Conservation (phyloP, 768 basidiomycete genomes). For the Postia placenta region DNA sequence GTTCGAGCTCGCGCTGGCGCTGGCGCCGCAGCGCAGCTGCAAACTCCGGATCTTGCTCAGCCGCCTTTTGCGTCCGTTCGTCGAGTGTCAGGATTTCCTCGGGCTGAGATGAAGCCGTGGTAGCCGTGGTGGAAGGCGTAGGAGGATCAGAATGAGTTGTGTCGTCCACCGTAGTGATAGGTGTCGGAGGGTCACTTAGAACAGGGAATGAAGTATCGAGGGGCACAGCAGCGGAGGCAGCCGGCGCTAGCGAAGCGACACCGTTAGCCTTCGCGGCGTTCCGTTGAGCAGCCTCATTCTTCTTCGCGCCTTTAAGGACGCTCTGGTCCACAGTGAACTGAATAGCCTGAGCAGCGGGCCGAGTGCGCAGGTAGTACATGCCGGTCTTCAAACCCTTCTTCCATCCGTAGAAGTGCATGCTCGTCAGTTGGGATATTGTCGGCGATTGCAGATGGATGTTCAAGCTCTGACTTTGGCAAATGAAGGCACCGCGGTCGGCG, state of each 20-base stretch:
- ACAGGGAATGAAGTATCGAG: no score
- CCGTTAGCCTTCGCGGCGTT: constrained; percentile 1
- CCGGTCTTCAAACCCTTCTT: constrained; percentile 99
- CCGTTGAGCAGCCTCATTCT: constrained; percentile 8
- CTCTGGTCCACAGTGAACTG: constrained; percentile 94
- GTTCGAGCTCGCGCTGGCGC: constrained; percentile 69
- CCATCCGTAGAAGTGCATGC: constrained; percentile 99
- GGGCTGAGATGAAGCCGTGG: constrained; percentile 1
- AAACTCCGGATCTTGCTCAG: constrained; percentile 65
- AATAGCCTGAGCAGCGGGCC: constrained; percentile 92
- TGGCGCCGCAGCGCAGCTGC: constrained; percentile 71
- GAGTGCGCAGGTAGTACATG: constrained; percentile 95
- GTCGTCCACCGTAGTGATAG: constrained; percentile 9
- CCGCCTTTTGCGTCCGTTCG: constrained; percentile 46
- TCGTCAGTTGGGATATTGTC: constrained; percentile 86
- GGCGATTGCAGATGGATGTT: constrained; percentile 91
- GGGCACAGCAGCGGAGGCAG: background rate
- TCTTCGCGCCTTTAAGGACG: constrained; percentile 55
- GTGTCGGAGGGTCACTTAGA: background rate
- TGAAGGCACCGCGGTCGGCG: constrained; percentile 98
- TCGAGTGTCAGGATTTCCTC: constrained; percentile 36
- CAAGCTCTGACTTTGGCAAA: constrained; percentile 92
- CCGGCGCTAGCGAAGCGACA: background rate
- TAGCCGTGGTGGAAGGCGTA: constrained; percentile 21
- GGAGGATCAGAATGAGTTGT: constrained; percentile 18